Percentiles rank a stretch among this genome's conserved stretches.
These are phyloP conservation scores for Emericellopsis cladophorae DNA, from an alignment of 2,329 filamentous ascomycete species.

Conservation along the genomic window DNA sequence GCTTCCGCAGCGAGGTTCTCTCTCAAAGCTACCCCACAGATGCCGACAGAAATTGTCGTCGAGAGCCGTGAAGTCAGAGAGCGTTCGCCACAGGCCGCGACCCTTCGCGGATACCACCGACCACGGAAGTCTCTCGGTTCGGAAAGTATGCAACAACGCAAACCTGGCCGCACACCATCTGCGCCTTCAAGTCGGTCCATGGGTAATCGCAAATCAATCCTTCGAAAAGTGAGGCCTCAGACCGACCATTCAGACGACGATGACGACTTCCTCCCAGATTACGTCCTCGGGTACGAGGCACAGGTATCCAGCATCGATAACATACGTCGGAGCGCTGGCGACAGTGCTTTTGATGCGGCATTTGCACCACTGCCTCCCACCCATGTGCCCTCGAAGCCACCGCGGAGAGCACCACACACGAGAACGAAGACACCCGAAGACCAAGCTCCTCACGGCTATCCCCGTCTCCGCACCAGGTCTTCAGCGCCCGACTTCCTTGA, in stretches of 20 bases:
- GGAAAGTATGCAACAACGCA: background rate
- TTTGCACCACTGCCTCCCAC: conserved; percentile 1
- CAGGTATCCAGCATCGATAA: conserved; percentile 2
- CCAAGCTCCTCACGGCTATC: background rate
- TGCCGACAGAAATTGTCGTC: background rate
- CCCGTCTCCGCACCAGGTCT: conserved; percentile 4
- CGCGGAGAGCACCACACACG: background rate
- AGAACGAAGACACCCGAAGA: background rate
- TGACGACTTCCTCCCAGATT: background rate
- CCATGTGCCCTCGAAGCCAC: background rate
- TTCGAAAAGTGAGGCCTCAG: background rate
- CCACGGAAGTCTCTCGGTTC: too few species aligned
- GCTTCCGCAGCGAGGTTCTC: background rate
- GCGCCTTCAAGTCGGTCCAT: background rate
- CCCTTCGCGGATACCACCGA: too few species aligned
- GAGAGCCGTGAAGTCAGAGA: background rate
- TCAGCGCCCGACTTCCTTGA: conserved; percentile 14
- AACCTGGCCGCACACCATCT: background rate
- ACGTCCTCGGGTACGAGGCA: conserved; percentile 1
- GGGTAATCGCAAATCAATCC: background rate
- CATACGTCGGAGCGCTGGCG: conserved; percentile 10
- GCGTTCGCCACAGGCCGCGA: too few species aligned
- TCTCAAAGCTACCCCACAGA: background rate
- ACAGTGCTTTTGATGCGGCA: conserved; percentile 14
- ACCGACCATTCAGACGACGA: background rate